phyloP scores from a whole-genome alignment of 2,329 filamentous ascomycete genomes.

The Clonostachys rhizophaga region DNA sequence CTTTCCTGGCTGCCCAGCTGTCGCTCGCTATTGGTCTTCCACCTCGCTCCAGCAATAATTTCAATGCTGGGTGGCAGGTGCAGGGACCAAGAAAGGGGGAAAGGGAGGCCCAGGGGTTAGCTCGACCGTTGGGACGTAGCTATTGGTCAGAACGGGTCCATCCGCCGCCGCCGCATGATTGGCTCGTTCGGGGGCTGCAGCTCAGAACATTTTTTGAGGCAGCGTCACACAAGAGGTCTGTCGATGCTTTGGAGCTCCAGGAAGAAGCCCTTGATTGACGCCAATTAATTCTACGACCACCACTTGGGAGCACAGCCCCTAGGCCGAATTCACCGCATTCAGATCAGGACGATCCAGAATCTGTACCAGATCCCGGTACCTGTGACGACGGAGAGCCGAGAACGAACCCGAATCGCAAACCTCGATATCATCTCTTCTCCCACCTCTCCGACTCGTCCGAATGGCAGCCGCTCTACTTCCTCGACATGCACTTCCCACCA shows the following conservation, averaged over 20 bases:
- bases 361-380: too few species aligned
- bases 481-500: constrained; percentile 37
- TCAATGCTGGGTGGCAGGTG: constrained; percentile 30
- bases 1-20: constrained; percentile 24
- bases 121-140: constrained; percentile 12
- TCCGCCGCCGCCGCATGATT: constrained; percentile 1
- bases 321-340: too few species aligned
- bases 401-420: too few species aligned
- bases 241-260: too few species aligned
- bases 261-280: too few species aligned
- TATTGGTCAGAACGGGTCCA: constrained; percentile 4
- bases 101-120: constrained; percentile 19
- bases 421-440: too few species aligned
- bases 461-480: constrained; percentile 47
- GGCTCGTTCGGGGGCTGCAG: neutral
- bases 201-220: constrained; percentile 17
- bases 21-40: constrained; percentile 11
- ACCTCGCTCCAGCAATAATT: constrained; percentile 42
- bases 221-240: too few species aligned
- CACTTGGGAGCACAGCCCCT: too few species aligned
- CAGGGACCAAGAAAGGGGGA: constrained; percentile 38
- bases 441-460: constrained; percentile 35
- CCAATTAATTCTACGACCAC: too few species aligned
- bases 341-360: too few species aligned
- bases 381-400: too few species aligned